Conservation (phyloP, 768 basidiomycete genomes). For the Rubroboletus pulcherrimus region DNA sequence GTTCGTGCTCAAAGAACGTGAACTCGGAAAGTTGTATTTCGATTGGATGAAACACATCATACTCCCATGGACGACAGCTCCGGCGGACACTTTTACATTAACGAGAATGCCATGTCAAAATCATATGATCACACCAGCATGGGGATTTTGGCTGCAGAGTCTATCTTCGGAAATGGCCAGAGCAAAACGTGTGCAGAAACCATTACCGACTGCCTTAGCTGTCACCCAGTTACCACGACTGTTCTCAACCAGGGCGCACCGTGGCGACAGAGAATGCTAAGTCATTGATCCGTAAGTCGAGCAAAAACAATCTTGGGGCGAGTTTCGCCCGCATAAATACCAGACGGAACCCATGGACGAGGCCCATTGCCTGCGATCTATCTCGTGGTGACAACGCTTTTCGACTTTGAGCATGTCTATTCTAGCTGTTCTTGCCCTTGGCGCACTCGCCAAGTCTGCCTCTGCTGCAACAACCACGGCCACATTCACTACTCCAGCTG, state of each 20-base stretch:
- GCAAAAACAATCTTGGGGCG: slow-evolving; percentile 1
- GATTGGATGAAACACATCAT: neutral
- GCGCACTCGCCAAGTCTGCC: slow-evolving; percentile 11
- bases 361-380: neutral
- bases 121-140: neutral
- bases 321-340: slow-evolving; percentile 6
- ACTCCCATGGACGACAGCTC: neutral
- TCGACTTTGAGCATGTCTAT: slow-evolving; percentile 6
- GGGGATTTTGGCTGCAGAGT: neutral
- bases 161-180: neutral
- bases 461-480: slow-evolving; percentile 12
- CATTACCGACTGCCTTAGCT: too few relatives aligned
- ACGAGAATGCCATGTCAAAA: neutral
- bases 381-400: neutral
- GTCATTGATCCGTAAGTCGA: neutral
- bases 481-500: slow-evolving; percentile 21
- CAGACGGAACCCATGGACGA: neutral
- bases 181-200: neutral
- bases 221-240: neutral
- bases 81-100: neutral
- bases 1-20: slow-evolving; percentile 3
- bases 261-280: neutral
- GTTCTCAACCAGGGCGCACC: neutral
- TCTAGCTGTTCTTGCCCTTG: slow-evolving; percentile 10
- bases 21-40: neutral